A percentile compares a stretch with the other conserved stretches of the same genome.
Evolutionary conservation across 2,329 filamentous ascomycete genomes (phyloP).

Genomic region (Reticulascus tulasneorum): DNA sequence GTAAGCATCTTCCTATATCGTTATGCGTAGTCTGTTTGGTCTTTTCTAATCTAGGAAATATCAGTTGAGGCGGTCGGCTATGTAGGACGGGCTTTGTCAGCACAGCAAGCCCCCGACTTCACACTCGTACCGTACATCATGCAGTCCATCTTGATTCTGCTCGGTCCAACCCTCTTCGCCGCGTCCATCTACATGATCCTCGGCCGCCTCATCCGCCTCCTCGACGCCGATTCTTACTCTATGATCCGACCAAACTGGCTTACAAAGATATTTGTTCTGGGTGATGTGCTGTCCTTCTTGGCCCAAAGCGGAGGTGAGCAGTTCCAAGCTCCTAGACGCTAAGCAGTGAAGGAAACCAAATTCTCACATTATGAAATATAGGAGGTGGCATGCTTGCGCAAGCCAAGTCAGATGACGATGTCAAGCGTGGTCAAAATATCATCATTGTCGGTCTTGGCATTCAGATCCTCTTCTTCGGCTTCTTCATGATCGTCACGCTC

Average conservation of each 20-base stretch:
- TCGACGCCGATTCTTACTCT: conserved; percentile 29
- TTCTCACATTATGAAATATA: not conserved
- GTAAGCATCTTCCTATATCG: conserved; percentile 28
- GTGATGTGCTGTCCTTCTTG: conserved; percentile 49
- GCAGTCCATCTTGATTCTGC: conserved; percentile 38
- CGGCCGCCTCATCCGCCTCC: conserved; percentile 35
- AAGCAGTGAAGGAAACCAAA: not conserved
- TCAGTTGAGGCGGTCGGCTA: conserved; percentile 48
- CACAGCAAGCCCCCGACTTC: conserved; percentile 34
- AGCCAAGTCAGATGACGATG: conserved; percentile 16
- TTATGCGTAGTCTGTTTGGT: not conserved
- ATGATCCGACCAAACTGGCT: conserved; percentile 35
- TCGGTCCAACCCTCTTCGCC: conserved; percentile 44
- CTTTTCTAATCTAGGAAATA: not conserved
- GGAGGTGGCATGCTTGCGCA: conserved; percentile 16
- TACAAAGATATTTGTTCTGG: conserved; percentile 51
- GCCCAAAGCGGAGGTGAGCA: conserved; percentile 40
- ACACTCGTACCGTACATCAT: conserved; percentile 33
- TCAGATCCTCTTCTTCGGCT: conserved; percentile 52
- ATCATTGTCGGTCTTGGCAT: conserved; percentile 50
- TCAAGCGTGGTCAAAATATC: conserved; percentile 38
- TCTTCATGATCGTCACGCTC: conserved; percentile 46
- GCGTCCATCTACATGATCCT: conserved; percentile 49
- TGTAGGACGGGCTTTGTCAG: conserved; percentile 43
- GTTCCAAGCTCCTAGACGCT: not conserved